Evolutionary conservation across 306 rosid genomes (phyloP).

Genomic region (Fagus sylvatica): DNA sequence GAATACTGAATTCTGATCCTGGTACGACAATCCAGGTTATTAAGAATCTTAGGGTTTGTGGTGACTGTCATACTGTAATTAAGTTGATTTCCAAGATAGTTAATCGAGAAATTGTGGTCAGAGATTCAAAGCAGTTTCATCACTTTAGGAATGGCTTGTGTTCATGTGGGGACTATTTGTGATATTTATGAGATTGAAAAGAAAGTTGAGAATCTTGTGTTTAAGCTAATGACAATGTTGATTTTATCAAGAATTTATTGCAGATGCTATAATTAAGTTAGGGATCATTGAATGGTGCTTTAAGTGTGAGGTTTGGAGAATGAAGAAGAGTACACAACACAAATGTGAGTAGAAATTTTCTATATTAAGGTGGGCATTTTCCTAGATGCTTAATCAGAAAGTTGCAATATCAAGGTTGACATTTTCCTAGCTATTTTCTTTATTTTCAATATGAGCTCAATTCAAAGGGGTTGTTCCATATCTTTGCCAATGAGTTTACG

Average conservation of each 20-base stretch:
- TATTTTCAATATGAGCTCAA: background rate
- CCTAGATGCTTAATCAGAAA: slow-evolving; percentile 1
- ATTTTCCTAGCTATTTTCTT: background rate
- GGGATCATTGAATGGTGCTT: no score
- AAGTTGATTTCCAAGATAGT: slow-evolving; percentile 62
- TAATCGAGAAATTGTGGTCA: slow-evolving; percentile 57
- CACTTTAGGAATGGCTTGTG: slow-evolving; percentile 70
- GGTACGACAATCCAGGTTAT: slow-evolving; percentile 60
- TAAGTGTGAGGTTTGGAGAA: no score
- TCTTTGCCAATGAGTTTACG: no score
- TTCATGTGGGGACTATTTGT: slow-evolving; percentile 77
- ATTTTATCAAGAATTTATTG: background rate
- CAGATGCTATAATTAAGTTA: no score
- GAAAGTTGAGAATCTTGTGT: slow-evolving; percentile 18
- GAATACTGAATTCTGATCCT: slow-evolving; percentile 63
- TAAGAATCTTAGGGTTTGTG: slow-evolving; percentile 74
- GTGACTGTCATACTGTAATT: slow-evolving; percentile 66
- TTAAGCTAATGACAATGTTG: background rate
- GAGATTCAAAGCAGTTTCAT: slow-evolving; percentile 80
- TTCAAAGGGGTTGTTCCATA: background rate
- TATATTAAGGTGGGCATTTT: background rate
- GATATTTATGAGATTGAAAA: slow-evolving; percentile 27
- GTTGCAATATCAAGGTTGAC: background rate
- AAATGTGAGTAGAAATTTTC: no score
- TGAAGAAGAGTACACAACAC: no score